phyloP scores from a whole-genome alignment of 305 asterid species.

The Fraxinus paxiana region DNA sequence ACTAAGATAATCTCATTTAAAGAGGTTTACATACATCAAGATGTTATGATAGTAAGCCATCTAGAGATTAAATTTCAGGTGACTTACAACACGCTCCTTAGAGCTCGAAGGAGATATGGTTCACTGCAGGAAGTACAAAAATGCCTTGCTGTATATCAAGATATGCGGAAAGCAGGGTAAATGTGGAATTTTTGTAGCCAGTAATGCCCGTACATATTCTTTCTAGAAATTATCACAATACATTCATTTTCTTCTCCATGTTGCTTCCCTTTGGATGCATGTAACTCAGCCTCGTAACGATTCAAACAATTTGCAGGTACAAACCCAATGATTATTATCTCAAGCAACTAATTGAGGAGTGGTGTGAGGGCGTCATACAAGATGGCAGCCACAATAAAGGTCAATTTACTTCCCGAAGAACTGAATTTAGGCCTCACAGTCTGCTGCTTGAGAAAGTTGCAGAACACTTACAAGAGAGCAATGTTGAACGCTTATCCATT shows the following conservation, averaged over 20 bases:
- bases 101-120: slow-evolving; percentile 74
- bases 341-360: slow-evolving; percentile 86
- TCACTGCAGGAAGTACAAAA: slow-evolving; percentile 80
- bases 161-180: slow-evolving; percentile 96
- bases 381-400: slow-evolving; percentile 34
- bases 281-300: not conserved
- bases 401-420: slow-evolving; percentile 29
- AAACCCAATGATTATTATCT: slow-evolving; percentile 82
- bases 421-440: slow-evolving; percentile 48
- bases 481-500: slow-evolving; percentile 56
- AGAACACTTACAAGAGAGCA: slow-evolving; percentile 66
- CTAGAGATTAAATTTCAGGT: slow-evolving; percentile 49
- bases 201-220: slow-evolving; percentile 10
- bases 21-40: not conserved
- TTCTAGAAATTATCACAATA: slow-evolving; percentile 4
- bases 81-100: slow-evolving; percentile 82
- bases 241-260: not conserved
- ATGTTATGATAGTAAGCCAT: slow-evolving; percentile 11
- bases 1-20: slow-evolving; percentile 3
- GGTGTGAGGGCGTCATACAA: slow-evolving; percentile 94
- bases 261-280: slow-evolving; percentile 1
- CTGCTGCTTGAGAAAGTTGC: slow-evolving; percentile 82
- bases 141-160: slow-evolving; percentile 78
- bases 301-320: slow-evolving; percentile 51
- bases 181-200: slow-evolving; percentile 13